Percentiles rank a stretch among this genome's conserved stretches.
These are phyloP conservation scores for Neobulgaria alba DNA, from an alignment of 2,329 filamentous ascomycete species.

Conservation along the genomic window DNA sequence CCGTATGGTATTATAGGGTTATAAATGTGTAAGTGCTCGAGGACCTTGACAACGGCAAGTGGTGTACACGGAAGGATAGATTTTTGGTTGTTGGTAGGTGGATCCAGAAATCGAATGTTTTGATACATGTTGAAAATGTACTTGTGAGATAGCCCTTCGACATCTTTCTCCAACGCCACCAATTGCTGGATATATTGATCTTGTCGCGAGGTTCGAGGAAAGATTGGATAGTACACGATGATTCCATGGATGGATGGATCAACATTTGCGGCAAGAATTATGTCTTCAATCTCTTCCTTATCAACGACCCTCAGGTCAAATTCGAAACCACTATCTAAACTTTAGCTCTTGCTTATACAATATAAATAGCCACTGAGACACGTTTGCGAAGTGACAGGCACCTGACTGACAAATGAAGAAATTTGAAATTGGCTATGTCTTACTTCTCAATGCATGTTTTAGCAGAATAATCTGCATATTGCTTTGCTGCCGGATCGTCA, in stretches of 20 bases:
- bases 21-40: conserved; percentile 93
- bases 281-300: conserved; percentile 84
- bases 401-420: not conserved
- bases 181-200: conserved; percentile 96
- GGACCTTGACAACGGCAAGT: conserved; percentile 90
- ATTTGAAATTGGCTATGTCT: conserved; percentile 31
- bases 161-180: conserved; percentile 82
- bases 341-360: too few species aligned
- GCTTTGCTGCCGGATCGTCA: conserved; percentile 77
- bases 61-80: conserved; percentile 93
- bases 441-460: conserved; percentile 96
- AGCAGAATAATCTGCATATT: conserved; percentile 95
- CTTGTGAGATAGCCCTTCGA: conserved; percentile 87
- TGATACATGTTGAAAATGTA: conserved; percentile 99
- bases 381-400: not conserved
- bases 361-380: too few species aligned
- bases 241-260: conserved; percentile 73
- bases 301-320: conserved; percentile 79
- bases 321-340: conserved; percentile 77
- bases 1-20: conserved; percentile 89
- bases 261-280: conserved; percentile 74
- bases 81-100: conserved; percentile 69
- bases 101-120: conserved; percentile 90
- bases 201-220: conserved; percentile 67
- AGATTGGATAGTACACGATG: conserved; percentile 98